Base-by-base conservation (phyloP, 768 basidiomycete species). In the Tephrocybe sp. region DNA sequence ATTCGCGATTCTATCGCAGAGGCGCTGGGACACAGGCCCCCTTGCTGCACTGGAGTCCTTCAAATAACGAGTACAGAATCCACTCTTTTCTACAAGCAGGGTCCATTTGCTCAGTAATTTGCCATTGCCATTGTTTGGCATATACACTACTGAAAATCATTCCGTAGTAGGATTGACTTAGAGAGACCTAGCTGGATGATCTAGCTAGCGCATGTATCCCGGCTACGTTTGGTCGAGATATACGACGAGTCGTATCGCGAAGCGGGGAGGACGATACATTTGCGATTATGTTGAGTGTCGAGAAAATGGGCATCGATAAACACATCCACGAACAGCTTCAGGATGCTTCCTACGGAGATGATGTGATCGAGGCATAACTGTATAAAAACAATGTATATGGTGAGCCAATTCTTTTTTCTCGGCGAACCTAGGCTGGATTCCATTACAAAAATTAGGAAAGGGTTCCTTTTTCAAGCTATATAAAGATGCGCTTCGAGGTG, bases 401-500 rank as follows among this genome's bases (percentile, higher is more conserved):
- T 73, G 36, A 1, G 56, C 11, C 13, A 16, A 12, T 5, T 9
- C 0, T 3, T 16, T 30, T 12, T n/a, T 14, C 23, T 2, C 16
- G 2, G 13, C 19, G 8, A 10, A 17, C 30, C 3, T 26, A 11
- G n/a, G 54, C 30, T 20, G 46, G n/a, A 4, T 6, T 11, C 22
- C 5, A 20, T 7, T 45, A 8, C 6, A 43, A 8, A 17, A 13
- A 6, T n/a, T 44, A 76, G 75, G 67, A 1, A 57, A 68, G 40
- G 77, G 66, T 9, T 70, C 70, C 0, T 79, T 77, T 58, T 81
- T 80, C 68, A 78, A 77, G 55, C 35, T 73, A 0, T 79, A 79
- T 54, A 67, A 72, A 36, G 80, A 80, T 51, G 78, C 78, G 0
- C 77, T 75, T 5, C 71, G 72, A 7, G 58, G 63, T 7, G 63